Conservation (phyloP, 306 rosid genomes). For the Canavalia ensiformis region DNA sequence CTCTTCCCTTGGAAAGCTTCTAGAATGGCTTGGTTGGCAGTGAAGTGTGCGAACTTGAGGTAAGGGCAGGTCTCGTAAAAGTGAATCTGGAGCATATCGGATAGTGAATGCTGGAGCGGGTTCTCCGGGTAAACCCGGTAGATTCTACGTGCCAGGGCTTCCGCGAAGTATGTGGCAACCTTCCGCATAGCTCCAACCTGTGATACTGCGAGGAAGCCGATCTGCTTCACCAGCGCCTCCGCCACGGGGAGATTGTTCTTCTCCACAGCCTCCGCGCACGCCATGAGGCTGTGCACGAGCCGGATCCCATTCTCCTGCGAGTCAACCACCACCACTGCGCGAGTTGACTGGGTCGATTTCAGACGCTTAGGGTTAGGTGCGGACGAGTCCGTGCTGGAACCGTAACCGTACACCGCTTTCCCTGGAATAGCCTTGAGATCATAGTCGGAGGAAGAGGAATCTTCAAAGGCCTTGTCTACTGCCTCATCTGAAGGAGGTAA, state of each 20-base stretch:
- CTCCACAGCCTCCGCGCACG: conserved; percentile 91
- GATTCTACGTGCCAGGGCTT: conserved; percentile 81
- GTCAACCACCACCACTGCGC: conserved; percentile 67
- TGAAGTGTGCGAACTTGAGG: conserved; percentile 93
- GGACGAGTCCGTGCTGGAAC: background rate
- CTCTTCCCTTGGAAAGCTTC: conserved; percentile 85
- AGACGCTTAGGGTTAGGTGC: background rate
- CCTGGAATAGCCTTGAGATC: conserved; percentile 86
- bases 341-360: conserved; percentile 49
- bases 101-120: conserved; percentile 61
- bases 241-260: conserved; percentile 65
- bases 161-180: conserved; percentile 90
- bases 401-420: conserved; percentile 56
- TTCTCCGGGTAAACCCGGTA: conserved; percentile 61
- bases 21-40: conserved; percentile 87
- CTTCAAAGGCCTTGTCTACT: conserved; percentile 53
- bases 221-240: conserved; percentile 82
- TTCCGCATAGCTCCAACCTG: conserved; percentile 95
- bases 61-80: conserved; percentile 94
- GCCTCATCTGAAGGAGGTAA: background rate
- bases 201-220: conserved; percentile 71
- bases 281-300: conserved; percentile 81
- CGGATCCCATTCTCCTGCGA: conserved; percentile 90
- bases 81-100: conserved; percentile 80
- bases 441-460: conserved; percentile 63